Percentiles rank a stretch among this genome's conserved stretches.
Evolutionary conservation across 2,329 filamentous ascomycete species (phyloP).

Genomic region (Biscogniauxia marginata): DNA sequence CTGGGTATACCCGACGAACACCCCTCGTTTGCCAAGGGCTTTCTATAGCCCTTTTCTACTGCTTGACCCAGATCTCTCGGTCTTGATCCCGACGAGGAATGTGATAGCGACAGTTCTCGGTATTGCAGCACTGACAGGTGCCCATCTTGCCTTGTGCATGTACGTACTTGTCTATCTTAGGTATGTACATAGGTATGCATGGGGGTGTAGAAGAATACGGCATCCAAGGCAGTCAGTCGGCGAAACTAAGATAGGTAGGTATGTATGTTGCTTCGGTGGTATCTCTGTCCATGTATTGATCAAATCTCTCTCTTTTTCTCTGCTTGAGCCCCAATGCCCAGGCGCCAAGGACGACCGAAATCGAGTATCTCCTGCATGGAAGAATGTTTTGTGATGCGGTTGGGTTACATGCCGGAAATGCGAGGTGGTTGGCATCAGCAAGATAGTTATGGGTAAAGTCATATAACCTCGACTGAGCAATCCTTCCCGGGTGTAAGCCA

Average conservation of each 20-base stretch:
- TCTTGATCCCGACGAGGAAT: neutral
- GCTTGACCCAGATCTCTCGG: neutral
- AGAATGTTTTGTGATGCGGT: neutral
- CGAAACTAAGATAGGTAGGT: neutral
- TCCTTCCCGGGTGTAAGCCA: neutral
- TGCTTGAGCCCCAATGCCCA: neutral
- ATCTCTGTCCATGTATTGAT: neutral
- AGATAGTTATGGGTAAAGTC: neutral
- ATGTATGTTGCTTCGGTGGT: neutral
- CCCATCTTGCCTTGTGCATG: no score
- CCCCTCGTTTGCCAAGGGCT: neutral
- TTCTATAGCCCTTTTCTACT: neutral
- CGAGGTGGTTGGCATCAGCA: neutral
- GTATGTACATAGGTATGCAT: neutral
- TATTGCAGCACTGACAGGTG: neutral
- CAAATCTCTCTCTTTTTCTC: neutral
- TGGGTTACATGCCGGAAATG: neutral
- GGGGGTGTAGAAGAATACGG: neutral
- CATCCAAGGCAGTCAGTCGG: neutral
- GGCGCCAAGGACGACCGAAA: neutral
- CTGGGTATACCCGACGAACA: neutral
- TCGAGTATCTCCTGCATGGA: neutral
- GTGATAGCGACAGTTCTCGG: neutral
- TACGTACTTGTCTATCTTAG: neutral
- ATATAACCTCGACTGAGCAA: neutral